A percentile compares a stretch with the other conserved stretches of the same genome.
Conservation (phyloP, 2,329 filamentous ascomycete species). For the Scolecobasidium constrictum region DNA sequence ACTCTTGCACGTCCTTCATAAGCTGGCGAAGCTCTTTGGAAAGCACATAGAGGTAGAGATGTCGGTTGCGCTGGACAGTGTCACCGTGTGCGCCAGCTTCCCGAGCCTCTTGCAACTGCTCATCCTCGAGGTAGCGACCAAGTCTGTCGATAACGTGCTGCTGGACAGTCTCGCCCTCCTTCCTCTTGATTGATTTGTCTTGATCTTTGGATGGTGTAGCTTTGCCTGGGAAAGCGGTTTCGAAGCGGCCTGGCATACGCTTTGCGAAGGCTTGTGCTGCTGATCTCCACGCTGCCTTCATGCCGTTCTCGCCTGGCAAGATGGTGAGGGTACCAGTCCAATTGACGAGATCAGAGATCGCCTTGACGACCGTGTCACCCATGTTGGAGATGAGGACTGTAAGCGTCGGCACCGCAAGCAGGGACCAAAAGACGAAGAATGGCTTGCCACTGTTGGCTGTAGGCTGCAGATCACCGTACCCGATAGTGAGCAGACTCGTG, state of each 20-base stretch:
- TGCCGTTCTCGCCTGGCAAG: conserved; percentile 37
- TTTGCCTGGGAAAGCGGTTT: not conserved
- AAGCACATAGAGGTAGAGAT: conserved; percentile 40
- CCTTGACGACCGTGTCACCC: conserved; percentile 44
- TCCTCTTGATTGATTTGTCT: not conserved
- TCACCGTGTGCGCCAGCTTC: conserved; percentile 32
- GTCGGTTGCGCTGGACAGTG: conserved; percentile 33
- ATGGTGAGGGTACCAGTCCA: conserved; percentile 45
- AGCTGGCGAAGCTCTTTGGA: conserved; percentile 32
- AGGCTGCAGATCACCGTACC: conserved; percentile 40
- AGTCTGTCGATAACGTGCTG: conserved; percentile 20
- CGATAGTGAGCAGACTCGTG: conserved; percentile 42
- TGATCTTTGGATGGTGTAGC: not conserved
- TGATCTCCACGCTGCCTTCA: conserved; percentile 23
- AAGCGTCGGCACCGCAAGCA: conserved; percentile 43
- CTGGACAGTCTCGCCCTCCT: conserved; percentile 6
- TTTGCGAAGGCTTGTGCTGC: conserved; percentile 13
- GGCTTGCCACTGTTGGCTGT: conserved; percentile 39
- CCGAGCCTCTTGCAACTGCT: conserved; percentile 30
- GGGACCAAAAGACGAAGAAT: conserved; percentile 47
- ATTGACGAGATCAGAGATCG: conserved; percentile 43
- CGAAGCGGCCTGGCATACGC: not conserved
- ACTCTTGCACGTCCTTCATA: conserved; percentile 29
- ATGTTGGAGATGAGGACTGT: conserved; percentile 45
- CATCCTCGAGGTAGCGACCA: conserved; percentile 27